phyloP scores from a whole-genome alignment of 306 rosid genomes.

The Rosa rugosa region DNA sequence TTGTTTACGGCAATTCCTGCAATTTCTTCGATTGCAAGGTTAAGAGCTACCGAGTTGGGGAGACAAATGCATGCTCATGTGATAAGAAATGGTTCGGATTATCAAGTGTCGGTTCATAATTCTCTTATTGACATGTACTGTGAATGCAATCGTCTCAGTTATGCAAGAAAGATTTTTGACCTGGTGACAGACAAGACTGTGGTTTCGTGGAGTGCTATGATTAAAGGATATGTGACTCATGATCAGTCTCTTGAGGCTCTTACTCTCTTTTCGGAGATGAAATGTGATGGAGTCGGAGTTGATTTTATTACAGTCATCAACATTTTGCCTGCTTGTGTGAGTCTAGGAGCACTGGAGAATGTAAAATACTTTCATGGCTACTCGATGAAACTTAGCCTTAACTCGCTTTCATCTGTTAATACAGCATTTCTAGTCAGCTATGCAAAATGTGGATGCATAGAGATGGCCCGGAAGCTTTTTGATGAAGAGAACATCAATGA shows the following conservation, averaged over 20 bases:
- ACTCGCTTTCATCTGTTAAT: conserved; percentile 54
- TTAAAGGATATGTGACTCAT: conserved; percentile 57
- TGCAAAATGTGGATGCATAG: conserved; percentile 80
- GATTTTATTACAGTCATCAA: conserved; percentile 60
- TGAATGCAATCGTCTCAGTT: conserved; percentile 36
- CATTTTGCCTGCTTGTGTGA: conserved; percentile 68
- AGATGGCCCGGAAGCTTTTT: conserved; percentile 59
- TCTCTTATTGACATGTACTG: conserved; percentile 74
- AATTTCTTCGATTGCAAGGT: conserved; percentile 54
- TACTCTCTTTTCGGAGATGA: conserved; percentile 54
- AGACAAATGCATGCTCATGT: conserved; percentile 68
- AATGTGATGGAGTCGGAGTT: conserved; percentile 44
- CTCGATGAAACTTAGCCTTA: conserved; percentile 53
- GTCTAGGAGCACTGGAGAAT: conserved; percentile 63
- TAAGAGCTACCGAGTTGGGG: conserved; percentile 48
- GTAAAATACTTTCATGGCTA: conserved; percentile 68
- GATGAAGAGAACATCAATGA: conserved; percentile 52
- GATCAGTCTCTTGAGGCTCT: conserved; percentile 51
- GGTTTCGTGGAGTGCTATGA: conserved; percentile 80
- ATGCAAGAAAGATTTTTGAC: conserved; percentile 42
- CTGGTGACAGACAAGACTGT: conserved; percentile 42
- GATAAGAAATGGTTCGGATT: conserved; percentile 62
- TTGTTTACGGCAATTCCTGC: conserved; percentile 66
- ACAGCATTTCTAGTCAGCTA: conserved; percentile 67
- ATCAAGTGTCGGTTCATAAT: conserved; percentile 62